A percentile compares a stretch with the other conserved stretches of the same genome.
These are phyloP conservation scores for Flaveria ramosissima DNA, from an alignment of 129 eudicot species.

Conservation along the genomic window DNA sequence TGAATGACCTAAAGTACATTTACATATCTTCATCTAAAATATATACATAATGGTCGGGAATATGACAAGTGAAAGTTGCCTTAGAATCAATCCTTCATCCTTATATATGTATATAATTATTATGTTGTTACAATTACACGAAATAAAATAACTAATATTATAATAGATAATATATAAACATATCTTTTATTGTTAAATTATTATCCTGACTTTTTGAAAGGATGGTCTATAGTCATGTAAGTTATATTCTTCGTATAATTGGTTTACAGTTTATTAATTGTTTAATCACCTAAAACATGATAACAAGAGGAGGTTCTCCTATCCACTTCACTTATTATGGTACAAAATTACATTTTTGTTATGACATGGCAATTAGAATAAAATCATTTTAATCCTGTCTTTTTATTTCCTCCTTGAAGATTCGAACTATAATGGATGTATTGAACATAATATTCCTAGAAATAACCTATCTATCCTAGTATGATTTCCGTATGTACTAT, in stretches of 20 bases:
- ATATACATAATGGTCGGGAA: not conserved
- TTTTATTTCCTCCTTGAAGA: slow-evolving; percentile 3
- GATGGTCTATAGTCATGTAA: not conserved
- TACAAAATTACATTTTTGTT: not conserved
- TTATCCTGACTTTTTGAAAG: not conserved
- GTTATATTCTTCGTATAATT: slow-evolving; percentile 24
- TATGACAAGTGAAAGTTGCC: not conserved
- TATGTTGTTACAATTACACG: not conserved
- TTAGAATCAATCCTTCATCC: not conserved
- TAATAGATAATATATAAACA: not conserved
- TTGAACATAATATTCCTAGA: not conserved
- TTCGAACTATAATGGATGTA: too few species aligned
- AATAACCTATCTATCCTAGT: too few species aligned
- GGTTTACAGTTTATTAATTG: not conserved
- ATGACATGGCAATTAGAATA: not conserved
- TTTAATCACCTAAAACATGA: not conserved
- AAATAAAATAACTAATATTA: not conserved
- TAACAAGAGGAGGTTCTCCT: slow-evolving; percentile 21
- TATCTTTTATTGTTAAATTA: not conserved
- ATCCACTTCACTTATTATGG: slow-evolving; percentile 16
- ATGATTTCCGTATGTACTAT: not conserved
- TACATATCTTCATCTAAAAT: not conserved
- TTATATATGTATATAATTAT: not conserved
- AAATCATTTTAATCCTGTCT: not conserved
- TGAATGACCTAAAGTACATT: not conserved